Evolutionary conservation across 371 early-diverging fungal genomes (phyloP).

Genomic region (Parasitella parasitica): DNA sequence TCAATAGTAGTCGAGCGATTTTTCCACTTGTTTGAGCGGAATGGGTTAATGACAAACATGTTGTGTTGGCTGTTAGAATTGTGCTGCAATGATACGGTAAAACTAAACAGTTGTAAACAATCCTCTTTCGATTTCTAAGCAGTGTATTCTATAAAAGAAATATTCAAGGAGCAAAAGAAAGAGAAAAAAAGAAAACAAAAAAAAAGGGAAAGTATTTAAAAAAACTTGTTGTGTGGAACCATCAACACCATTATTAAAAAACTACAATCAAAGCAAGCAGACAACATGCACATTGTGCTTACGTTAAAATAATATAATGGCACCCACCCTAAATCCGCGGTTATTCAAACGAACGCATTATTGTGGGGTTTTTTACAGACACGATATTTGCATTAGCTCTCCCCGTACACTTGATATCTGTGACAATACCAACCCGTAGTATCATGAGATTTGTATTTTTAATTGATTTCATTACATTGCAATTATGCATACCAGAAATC

Average conservation of each 20-base stretch:
- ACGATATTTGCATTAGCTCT: background rate
- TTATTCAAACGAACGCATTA: background rate
- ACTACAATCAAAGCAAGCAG: background rate
- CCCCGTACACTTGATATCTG: too few species aligned
- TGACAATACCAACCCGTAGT: too few species aligned
- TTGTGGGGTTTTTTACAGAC: background rate
- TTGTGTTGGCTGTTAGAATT: background rate
- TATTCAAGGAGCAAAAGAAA: background rate
- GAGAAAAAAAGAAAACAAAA: background rate
- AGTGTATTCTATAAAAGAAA: background rate
- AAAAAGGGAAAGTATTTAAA: background rate
- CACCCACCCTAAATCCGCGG: background rate
- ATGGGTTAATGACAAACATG: constrained; percentile 24
- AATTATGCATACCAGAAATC: too few species aligned
- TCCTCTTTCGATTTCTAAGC: too few species aligned
- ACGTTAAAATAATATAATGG: background rate
- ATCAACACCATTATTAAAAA: background rate
- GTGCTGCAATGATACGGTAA: background rate
- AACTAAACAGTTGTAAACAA: background rate
- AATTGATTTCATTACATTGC: too few species aligned
- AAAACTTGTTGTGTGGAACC: constrained; percentile 4
- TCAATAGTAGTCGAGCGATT: constrained; percentile 22
- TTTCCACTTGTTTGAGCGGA: constrained; percentile 19
- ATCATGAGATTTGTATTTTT: too few species aligned
- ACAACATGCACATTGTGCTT: background rate